Conservation (phyloP, 1,284 basidiomycete species). For the Melampsora americana region DNA sequence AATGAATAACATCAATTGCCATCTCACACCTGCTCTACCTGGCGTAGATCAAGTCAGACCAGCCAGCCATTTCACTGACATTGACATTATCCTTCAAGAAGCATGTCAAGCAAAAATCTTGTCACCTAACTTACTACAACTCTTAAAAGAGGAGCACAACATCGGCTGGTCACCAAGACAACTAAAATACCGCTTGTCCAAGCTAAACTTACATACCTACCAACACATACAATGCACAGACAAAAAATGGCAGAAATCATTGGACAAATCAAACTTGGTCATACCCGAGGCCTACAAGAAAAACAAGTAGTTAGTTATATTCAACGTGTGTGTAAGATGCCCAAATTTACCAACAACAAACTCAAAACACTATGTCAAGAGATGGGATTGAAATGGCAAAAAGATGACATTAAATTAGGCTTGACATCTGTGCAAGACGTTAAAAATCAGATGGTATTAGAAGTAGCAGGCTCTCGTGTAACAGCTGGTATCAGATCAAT, state of each 20-base stretch:
- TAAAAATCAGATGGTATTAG: neutral
- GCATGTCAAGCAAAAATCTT: neutral
- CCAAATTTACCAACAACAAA: neutral
- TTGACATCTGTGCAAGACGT: neutral
- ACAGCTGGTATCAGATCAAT: slow-evolving; percentile 3
- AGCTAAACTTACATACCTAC: neutral
- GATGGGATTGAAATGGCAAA: neutral
- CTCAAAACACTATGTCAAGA: slow-evolving; percentile 2
- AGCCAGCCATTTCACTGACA: neutral
- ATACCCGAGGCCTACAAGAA: neutral
- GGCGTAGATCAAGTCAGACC: neutral
- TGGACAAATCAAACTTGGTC: neutral
- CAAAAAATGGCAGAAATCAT: neutral
- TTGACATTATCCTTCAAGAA: neutral
- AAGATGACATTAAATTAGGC: neutral
- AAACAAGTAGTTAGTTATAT: neutral
- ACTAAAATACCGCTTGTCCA: neutral
- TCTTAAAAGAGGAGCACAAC: neutral
- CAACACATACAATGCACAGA: neutral
- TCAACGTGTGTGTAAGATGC: neutral
- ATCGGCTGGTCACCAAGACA: neutral
- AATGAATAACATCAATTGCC: neutral
- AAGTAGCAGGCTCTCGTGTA: neutral
- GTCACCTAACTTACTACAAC: neutral
- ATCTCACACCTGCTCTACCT: neutral